These are phyloP conservation scores for Petrea volubilis DNA, from an alignment of 257 asterid genomes.

Conservation along the genomic window DNA sequence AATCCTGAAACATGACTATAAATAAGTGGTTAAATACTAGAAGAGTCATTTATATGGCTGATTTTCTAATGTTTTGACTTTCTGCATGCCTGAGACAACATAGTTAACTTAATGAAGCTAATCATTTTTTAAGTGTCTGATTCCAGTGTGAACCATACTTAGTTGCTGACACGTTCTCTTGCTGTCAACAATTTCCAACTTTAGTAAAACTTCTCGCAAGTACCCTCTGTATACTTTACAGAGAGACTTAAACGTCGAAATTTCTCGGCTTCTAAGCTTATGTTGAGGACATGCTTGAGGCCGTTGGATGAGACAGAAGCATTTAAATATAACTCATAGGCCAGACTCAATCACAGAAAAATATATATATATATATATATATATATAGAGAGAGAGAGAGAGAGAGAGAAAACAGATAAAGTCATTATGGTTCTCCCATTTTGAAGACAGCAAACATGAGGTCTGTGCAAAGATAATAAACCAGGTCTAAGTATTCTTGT, in stretches of 20 bases:
- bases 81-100: background rate
- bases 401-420: background rate
- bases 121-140: background rate
- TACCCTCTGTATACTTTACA: background rate
- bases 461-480: no score
- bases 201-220: background rate
- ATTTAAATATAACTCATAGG: no score
- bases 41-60: background rate
- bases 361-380: no score
- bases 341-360: no score
- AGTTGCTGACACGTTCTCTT: conserved; percentile 27
- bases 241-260: background rate
- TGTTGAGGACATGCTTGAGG: background rate
- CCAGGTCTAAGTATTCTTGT: background rate
- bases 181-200: background rate
- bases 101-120: background rate
- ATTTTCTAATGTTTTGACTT: background rate
- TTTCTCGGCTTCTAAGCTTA: background rate
- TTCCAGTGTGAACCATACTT: background rate
- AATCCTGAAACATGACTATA: background rate
- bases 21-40: background rate
- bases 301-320: background rate
- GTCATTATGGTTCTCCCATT: no score
- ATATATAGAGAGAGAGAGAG: background rate
- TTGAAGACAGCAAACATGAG: background rate